Evolutionary conservation across 2,329 filamentous ascomycete genomes (phyloP), one percentile per base, ranked within the genome.

Genomic region (Phaeomoniella chlamydospora): DNA sequence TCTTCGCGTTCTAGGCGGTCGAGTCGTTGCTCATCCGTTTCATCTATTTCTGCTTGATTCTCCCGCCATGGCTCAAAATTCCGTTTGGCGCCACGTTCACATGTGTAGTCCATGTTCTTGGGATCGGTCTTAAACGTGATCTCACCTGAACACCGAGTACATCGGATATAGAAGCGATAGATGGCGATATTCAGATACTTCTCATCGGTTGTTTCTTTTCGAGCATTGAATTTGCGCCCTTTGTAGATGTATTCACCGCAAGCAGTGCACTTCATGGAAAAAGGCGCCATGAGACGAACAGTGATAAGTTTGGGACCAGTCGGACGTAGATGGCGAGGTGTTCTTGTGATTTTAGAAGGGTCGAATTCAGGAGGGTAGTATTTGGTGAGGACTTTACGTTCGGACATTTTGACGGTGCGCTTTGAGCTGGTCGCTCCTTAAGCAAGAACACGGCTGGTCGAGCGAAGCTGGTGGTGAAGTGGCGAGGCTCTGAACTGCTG

Each of bases 121-220:
- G 90, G 90, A 47, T 98, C 90, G 0, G 90, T 96, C 44, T 82
- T 80, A 65, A 96, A 93, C 0, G 83, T 86, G 47, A 96, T 94
- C 52, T 94, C 85, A 31, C 73, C 77, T 31, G 70, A 77, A 59
- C 88, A 94, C 33, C 85, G 65, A 19, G 87, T 93, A 59, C 88
- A 94, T 5, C 84, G 72, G 49, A 88, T 92, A 60, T 87, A 90
- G 65, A 96, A 94, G 18, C 80, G 74, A 61, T 79, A 90, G 43
- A 93, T 86, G 41, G 84, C 74, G 42, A 96, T 92, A 34, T 73
- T 73, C 33, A 94, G 74, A 62, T 98, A 98, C 46, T 80, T 82
- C 49, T 94, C 82, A 14, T 90, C 81, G 0, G 84, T 85, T 0
- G 82, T 94, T 53, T 94, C 86, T 53, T 98, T 98, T 22, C 84